These are phyloP conservation scores for Parastagonospora nodorum DNA, from an alignment of 2,329 filamentous ascomycete species.

Conservation along the genomic window DNA sequence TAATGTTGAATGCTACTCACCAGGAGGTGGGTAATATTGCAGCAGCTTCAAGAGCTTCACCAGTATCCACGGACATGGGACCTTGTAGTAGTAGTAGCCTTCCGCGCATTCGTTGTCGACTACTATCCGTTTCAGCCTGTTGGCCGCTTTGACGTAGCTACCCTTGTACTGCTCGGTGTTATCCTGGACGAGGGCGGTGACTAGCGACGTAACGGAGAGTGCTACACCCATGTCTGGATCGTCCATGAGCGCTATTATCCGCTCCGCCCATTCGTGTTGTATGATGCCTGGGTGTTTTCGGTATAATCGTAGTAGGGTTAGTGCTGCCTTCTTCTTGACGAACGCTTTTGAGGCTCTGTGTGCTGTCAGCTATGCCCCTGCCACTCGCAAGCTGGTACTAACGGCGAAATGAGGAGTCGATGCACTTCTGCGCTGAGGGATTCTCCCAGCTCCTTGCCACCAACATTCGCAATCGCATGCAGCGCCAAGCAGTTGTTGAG, in stretches of 20 bases:
- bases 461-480: slow-evolving; percentile 97
- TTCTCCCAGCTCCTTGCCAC: slow-evolving; percentile 95
- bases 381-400: slow-evolving; percentile 46
- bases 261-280: slow-evolving; percentile 94
- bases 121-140: slow-evolving; percentile 84
- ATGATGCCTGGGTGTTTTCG: slow-evolving; percentile 93
- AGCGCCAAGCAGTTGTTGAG: slow-evolving; percentile 95
- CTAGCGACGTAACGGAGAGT: slow-evolving; percentile 90
- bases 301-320: slow-evolving; percentile 90
- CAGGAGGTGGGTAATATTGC: slow-evolving; percentile 95
- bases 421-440: slow-evolving; percentile 91
- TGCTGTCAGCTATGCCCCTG: slow-evolving; percentile 24
- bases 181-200: slow-evolving; percentile 94
- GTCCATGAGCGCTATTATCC: slow-evolving; percentile 99
- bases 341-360: slow-evolving; percentile 84
- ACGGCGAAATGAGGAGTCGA: slow-evolving; percentile 91
- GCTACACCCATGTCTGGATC: slow-evolving; percentile 92
- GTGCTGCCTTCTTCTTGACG: slow-evolving; percentile 97
- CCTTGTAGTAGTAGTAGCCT: slow-evolving; percentile 98
- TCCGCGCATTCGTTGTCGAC: slow-evolving; percentile 86
- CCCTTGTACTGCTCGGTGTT: slow-evolving; percentile 93
- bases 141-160: slow-evolving; percentile 91
- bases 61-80: slow-evolving; percentile 98
- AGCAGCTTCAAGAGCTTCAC: slow-evolving; percentile 89
- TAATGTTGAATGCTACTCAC: slow-evolving; percentile 51